Evolutionary conservation across 192 early-diverging fungal genomes (phyloP).

Genomic region (Jimgerdemannia lactiflua): DNA sequence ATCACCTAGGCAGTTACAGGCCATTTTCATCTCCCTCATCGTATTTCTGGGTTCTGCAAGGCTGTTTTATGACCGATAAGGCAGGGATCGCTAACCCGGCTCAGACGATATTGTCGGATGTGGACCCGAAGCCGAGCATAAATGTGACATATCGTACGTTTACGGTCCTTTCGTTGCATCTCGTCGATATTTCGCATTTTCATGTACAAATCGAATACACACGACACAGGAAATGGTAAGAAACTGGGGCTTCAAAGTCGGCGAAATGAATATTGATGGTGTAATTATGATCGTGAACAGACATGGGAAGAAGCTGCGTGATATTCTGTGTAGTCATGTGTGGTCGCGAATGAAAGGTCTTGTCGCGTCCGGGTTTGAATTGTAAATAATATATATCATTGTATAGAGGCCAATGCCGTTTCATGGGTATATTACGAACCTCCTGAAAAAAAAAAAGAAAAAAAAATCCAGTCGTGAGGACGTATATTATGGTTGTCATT

Average conservation of each 20-base stretch:
- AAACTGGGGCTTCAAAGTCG: conserved; percentile 37
- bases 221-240: conserved; percentile 40
- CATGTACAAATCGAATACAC: too few relatives aligned
- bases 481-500: too few relatives aligned
- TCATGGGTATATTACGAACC: too few relatives aligned
- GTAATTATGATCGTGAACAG: conserved; percentile 45
- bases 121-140: conserved; percentile 32
- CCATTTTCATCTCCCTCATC: too few relatives aligned
- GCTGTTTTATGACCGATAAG: conserved; percentile 47
- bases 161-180: background rate
- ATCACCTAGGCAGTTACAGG: conserved; percentile 38
- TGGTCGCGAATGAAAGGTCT: too few relatives aligned
- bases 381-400: too few relatives aligned
- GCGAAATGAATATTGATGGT: conserved; percentile 42
- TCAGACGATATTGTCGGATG: conserved; percentile 39
- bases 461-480: too few relatives aligned
- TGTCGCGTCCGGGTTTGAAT: too few relatives aligned
- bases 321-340: background rate
- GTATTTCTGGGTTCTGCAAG: conserved; percentile 12
- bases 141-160: conserved; percentile 44
- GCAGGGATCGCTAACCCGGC: conserved; percentile 38
- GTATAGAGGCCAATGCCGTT: too few relatives aligned
- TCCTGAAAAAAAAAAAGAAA: too few relatives aligned
- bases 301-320: conserved; percentile 50
- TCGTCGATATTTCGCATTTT: too few relatives aligned